Evolutionary conservation across 2,329 filamentous ascomycete genomes (phyloP), one percentile per base, ranked within the genome.

Genomic region (Madurella mycetomatis): DNA sequence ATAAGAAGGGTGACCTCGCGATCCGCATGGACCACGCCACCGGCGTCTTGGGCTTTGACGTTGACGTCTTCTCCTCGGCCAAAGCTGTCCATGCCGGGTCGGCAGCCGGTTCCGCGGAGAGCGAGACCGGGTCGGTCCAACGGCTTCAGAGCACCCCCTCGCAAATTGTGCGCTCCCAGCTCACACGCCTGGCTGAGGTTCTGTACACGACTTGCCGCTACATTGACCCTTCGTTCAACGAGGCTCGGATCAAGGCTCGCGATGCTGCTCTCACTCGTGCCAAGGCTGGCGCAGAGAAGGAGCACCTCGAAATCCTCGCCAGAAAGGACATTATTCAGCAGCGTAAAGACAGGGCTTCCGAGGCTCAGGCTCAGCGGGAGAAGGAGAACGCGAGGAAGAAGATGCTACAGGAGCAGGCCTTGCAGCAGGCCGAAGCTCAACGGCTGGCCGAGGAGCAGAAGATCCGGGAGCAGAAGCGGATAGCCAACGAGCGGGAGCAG

Each of bases 1-100:
- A 95, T 83, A 99, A 99, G 85, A 99, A 99, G 83, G 94, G 94
- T 54, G 94, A 99, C 66, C 82, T 99, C 44, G 88, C 94, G 51
- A 95, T 99, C 65, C 91, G 94, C 58, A 90, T 97, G 74, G 90
- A 97, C 69, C 94, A 99, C 70, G 91, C 91, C 58, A 92, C 92
- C 51, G 91, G 94, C 57, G 89, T 96, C 47, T 83, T 99, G 57
- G 96, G 91, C 71, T 99, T 99, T 66, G 94, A 99, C 72, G 95
- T 90, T 51, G 94, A 99, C 71, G 91, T 99, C 62, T 97, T 99
- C 80, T 96, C 94, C 37, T 96, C 94, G 15, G 86, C 92, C 67
- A 97, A 96, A 79, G 90, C 92, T 62, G 82, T 90, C 57, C 90
- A 95, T 73, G 81, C 88, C 60, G 91, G 92, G 60, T 91, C 90